A percentile compares a stretch with the other conserved stretches of the same genome.
Evolutionary conservation across 768 basidiomycete genomes (phyloP).

Genomic region (Kwoniella europaea): DNA sequence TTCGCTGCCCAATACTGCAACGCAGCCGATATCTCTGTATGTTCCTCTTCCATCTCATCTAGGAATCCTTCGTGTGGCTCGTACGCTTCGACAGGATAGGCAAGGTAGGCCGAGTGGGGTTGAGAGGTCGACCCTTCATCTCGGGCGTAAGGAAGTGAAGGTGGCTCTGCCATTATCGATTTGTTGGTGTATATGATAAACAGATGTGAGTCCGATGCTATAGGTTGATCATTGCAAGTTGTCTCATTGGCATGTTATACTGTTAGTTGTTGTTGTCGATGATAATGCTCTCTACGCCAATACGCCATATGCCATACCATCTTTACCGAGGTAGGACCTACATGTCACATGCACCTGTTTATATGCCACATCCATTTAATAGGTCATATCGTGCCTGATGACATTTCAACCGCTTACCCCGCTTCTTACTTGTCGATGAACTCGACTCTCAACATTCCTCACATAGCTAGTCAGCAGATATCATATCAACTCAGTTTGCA

Average conservation of each 20-base stretch:
- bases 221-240: background rate
- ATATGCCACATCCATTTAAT: constrained; percentile 6
- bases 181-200: background rate
- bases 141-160: constrained; percentile 49
- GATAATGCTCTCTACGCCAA: too few species aligned
- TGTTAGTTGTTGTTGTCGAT: background rate
- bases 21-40: constrained; percentile 33
- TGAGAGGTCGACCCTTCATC: constrained; percentile 53
- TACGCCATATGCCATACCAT: background rate
- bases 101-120: constrained; percentile 40
- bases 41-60: constrained; percentile 20
- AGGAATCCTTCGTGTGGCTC: constrained; percentile 14
- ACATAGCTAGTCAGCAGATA: too few species aligned
- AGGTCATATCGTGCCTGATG: constrained; percentile 2
- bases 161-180: constrained; percentile 30
- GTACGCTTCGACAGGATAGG: constrained; percentile 25
- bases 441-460: background rate
- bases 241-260: background rate
- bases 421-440: background rate
- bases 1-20: constrained; percentile 63
- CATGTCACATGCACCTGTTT: background rate
- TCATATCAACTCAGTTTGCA: too few species aligned
- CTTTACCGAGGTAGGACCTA: background rate
- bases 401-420: constrained; percentile 11
- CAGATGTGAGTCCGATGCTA: background rate